Conservation (phyloP, 805 yeast genomes). For the Candida sphagnicola region DNA sequence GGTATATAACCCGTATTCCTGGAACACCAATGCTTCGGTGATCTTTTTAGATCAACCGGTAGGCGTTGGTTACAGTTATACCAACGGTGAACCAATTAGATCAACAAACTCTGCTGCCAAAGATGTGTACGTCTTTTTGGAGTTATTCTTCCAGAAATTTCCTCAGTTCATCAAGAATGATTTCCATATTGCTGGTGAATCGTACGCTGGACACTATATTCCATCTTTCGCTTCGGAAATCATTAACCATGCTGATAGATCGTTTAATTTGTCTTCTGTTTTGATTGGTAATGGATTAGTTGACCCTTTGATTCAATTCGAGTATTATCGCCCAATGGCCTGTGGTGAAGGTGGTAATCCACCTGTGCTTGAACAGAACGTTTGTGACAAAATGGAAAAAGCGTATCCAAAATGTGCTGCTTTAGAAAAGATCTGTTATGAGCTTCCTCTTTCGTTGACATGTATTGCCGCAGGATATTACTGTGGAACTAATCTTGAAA, state of each 20-base stretch:
- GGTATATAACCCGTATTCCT: slow-evolving; percentile 75
- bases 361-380: slow-evolving; percentile 29
- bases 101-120: slow-evolving; percentile 79
- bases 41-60: slow-evolving; percentile 94
- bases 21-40: slow-evolving; percentile 90
- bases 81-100: slow-evolving; percentile 54
- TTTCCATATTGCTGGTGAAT: slow-evolving; percentile 90
- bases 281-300: slow-evolving; percentile 45
- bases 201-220: slow-evolving; percentile 91
- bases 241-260: slow-evolving; percentile 55
- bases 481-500: slow-evolving; percentile 25
- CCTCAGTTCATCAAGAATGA: slow-evolving; percentile 58
- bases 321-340: slow-evolving; percentile 41
- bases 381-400: slow-evolving; percentile 31
- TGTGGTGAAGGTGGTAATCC: slow-evolving; percentile 43
- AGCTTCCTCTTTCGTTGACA: slow-evolving; percentile 26
- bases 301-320: slow-evolving; percentile 38
- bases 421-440: slow-evolving; percentile 29
- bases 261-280: slow-evolving; percentile 35
- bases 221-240: slow-evolving; percentile 87
- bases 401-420: slow-evolving; percentile 32
- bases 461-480: slow-evolving; percentile 38
- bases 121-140: slow-evolving; percentile 82
- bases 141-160: slow-evolving; percentile 77
- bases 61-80: slow-evolving; percentile 86